phyloP scores from a whole-genome alignment of 164 flowering plant genomes.

The Vitis riparia region DNA sequence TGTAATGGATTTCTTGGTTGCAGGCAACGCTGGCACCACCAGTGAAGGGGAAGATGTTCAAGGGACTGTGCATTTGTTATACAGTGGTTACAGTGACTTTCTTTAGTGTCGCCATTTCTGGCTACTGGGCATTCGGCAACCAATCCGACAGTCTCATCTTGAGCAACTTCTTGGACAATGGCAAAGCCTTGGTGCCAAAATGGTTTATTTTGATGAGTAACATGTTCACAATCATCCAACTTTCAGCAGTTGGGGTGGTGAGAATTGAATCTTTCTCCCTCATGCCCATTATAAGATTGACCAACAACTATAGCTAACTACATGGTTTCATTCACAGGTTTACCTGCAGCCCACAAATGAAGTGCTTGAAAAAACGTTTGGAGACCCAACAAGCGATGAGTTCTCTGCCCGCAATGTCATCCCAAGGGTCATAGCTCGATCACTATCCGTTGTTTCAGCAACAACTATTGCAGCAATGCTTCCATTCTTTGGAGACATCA shows the following conservation, averaged over 20 bases:
- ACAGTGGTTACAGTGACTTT: slow-evolving; percentile 56
- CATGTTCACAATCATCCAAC: slow-evolving; percentile 59
- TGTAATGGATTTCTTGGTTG: neutral
- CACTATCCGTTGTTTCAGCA: slow-evolving; percentile 52
- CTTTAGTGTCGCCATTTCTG: slow-evolving; percentile 82
- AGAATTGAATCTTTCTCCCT: slow-evolving; percentile 7
- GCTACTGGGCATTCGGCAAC: slow-evolving; percentile 98
- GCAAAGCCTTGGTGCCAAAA: slow-evolving; percentile 55
- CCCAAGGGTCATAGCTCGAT: slow-evolving; percentile 59
- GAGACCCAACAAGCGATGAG: slow-evolving; percentile 47
- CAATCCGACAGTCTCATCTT: slow-evolving; percentile 48
- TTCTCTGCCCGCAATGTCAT: slow-evolving; percentile 66
- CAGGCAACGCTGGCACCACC: slow-evolving; percentile 93
- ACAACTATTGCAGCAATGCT: slow-evolving; percentile 80
- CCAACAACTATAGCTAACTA: neutral
- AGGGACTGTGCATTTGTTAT: slow-evolving; percentile 78
- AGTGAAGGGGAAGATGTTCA: slow-evolving; percentile 91
- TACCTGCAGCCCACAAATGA: slow-evolving; percentile 88
- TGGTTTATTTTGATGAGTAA: slow-evolving; percentile 69
- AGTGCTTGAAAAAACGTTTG: slow-evolving; percentile 55
- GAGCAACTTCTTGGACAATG: slow-evolving; percentile 53
- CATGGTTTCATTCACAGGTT: slow-evolving; percentile 38
- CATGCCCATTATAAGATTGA: too few relatives aligned
- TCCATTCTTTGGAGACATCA: slow-evolving; percentile 91
- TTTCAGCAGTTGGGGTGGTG: slow-evolving; percentile 76